phyloP scores from a whole-genome alignment of 805 yeast genomes.

The Komagataella phaffii region DNA sequence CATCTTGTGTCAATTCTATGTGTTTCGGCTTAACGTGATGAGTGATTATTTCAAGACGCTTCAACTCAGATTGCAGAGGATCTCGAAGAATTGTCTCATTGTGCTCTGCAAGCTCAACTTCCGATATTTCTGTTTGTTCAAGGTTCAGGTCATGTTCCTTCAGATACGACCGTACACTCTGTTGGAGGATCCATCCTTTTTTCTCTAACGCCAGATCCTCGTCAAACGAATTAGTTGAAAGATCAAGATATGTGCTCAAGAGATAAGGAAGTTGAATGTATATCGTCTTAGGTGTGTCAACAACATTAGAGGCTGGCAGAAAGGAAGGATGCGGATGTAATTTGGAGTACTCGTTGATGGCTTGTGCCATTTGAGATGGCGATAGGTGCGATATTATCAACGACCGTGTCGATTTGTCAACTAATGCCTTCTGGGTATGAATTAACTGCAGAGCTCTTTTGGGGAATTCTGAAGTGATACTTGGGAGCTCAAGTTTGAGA shows the following conservation, averaged over 20 bases:
- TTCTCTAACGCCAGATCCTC: background rate
- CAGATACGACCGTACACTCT: background rate
- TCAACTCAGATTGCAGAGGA: background rate
- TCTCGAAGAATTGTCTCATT: background rate
- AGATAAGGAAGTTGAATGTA: background rate
- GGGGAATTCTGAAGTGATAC: background rate
- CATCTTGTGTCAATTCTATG: background rate
- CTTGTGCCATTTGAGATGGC: background rate
- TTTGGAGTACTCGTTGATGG: background rate
- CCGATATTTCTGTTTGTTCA: background rate
- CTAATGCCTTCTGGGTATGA: background rate
- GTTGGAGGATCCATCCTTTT: background rate
- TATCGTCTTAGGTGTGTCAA: background rate
- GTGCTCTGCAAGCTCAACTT: background rate
- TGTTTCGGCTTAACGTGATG: background rate
- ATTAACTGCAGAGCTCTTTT: background rate
- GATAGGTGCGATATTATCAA: background rate
- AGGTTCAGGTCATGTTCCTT: background rate
- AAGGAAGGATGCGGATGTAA: background rate
- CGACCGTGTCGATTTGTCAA: background rate
- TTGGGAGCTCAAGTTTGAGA: background rate
- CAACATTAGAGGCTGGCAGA: background rate
- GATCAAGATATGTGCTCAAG: background rate
- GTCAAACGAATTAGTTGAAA: background rate
- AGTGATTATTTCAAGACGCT: background rate